These are phyloP conservation scores for Thraustotheca clavata DNA, from an alignment of 352 stramenopile genomes.

Conservation along the genomic window DNA sequence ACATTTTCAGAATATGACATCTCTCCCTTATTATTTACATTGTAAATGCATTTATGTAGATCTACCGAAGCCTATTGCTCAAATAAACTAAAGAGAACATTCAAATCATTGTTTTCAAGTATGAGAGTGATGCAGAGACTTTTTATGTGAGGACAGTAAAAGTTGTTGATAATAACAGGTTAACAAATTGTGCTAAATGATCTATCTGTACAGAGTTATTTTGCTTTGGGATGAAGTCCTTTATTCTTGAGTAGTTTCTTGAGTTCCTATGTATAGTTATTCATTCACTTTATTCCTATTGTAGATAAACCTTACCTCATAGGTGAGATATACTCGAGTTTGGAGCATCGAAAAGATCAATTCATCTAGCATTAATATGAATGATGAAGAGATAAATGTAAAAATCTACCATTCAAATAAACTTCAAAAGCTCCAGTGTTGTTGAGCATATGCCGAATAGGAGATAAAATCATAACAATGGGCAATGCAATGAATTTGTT, in stretches of 20 bases:
- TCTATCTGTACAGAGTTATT: neutral
- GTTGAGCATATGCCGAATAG: conserved; percentile 16
- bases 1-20: neutral
- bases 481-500: conserved; percentile 20
- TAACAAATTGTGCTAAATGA: no score
- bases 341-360: conserved; percentile 10
- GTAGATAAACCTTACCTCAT: neutral
- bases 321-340: neutral
- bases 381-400: neutral
- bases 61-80: neutral
- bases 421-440: conserved; percentile 20
- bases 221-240: neutral
- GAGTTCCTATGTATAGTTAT: neutral
- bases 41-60: neutral
- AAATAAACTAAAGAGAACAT: neutral
- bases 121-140: no score
- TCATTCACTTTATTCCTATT: neutral
- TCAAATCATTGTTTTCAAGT: no score
- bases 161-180: no score
- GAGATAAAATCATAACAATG: conserved; percentile 13
- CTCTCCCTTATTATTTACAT: neutral
- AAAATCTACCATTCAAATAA: conserved; percentile 17
- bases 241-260: conserved; percentile 4
- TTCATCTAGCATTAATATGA: neutral
- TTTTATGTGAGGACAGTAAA: no score